Base-by-base conservation (phyloP, 768 basidiomycete genomes). In the Tricholoma sp. region DNA sequence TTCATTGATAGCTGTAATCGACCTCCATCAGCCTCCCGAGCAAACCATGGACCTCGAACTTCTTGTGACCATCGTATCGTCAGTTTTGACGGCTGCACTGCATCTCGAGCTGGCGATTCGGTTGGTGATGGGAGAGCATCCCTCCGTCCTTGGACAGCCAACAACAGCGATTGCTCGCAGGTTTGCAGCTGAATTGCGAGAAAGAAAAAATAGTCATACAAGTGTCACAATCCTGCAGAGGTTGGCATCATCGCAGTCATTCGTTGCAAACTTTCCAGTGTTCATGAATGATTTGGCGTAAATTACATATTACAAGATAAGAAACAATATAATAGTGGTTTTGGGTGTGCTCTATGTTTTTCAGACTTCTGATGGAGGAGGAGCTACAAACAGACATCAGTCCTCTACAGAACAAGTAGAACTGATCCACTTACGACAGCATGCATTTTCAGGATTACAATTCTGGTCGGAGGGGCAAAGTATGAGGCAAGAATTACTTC, bases 391-490 rank as follows among this genome's bases (percentile, higher is more conserved):
- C 6, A 29, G 28, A 32, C n/a, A 20, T 24, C 47, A 48, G 11
- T 62, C 33, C 51, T 39, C 36, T 20, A 31, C 3, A 18, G n/a
- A 8, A 10, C 29, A 32, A 36, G 52, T 4, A 4, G 13, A 61
- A 57, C 42, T 20, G n/a, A 18, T 47, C 9, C 39, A 81, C 89
- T 74, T 68, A 91, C 89, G 89, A 67, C 89, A 92, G 67, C 90
- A 92, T 1, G 88, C 82, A 59, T 89, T 85, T 64, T 89, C 85
- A 12, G 85, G 84, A 63, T 86, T 74, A 63, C 91, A 92, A 34
- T 77, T 79, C 56, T 79, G 79, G 65, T 88, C 88, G 9, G 80
- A 66, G 6, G 88, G 89, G 62, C 90, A 92, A 17, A 82, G 62
- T 57, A 92, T 85, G 54, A 91, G 76, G 68, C 90, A 92, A 12